Base-by-base conservation (phyloP, 2,329 filamentous ascomycete genomes). In the Aurifilum marmelostoma region DNA sequence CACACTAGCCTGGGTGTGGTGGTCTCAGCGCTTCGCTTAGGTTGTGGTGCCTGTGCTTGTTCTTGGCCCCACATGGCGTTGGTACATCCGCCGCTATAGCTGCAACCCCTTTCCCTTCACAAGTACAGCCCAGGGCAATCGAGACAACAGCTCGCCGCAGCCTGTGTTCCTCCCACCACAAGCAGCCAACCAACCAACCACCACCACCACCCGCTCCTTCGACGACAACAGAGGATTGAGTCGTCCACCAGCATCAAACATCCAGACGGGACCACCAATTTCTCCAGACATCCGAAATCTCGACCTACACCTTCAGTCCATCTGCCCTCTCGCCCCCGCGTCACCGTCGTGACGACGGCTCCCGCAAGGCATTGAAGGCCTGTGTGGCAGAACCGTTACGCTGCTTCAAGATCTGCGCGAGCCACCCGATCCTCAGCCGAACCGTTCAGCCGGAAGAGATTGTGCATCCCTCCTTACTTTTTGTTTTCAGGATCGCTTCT, bases 391-490 rank as follows among this genome's bases (percentile, higher is more conserved):
- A n/a, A 60, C 63, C 52, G 52, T 56, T 67, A 63, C 63, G 27
- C 59, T 64, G 39, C 56, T 39, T 67, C 59, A 68, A 60, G 29
- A 66, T 59, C 66, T 68, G 50, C 62, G 58, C 69, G 66, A 60
- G 66, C 63, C 59, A 54, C 41, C n/a, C 59, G 41, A 54, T 70
- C 21, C 52, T 61, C 61, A 32, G n/a, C 34, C 50, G 58, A 66
- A 14, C 56, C 60, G 16, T 21, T n/a, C 37, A 47, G 39, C 39
- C 56, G 29, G 34, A 16, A 47, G 29, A 50, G 37, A 66, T 61
- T 21, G 54, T 66, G 39, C n/a, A 27, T 56, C 27, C 52, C n/a
- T 34, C 29, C 43, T 18, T n/a, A 5, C 2, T 39, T 18, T 24
- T 56, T 24, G 29, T 8, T 39, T n/a, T 21, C 21, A 47, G 37